Percentiles rank a stretch among this genome's conserved stretches.
Conservation (phyloP, 139 green algal genomes). For the Coelastrella sp. region DNA sequence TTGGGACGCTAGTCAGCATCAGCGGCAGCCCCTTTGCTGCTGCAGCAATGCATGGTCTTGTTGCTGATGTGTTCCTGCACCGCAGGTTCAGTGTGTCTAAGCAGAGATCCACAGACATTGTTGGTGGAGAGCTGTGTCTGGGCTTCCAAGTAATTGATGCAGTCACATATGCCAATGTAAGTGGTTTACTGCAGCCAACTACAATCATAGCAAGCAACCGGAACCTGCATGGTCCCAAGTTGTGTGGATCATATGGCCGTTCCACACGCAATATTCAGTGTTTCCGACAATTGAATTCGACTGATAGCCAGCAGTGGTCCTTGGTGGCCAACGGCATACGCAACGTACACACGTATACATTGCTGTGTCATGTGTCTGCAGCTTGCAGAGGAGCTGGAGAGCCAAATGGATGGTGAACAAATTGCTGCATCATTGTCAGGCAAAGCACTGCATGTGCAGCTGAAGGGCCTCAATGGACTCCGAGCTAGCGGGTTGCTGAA, state of each 20-base stretch:
- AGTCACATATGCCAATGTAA: neutral
- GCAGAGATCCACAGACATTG: conserved; percentile 40
- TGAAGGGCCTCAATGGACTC: conserved; percentile 44
- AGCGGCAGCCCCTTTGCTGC: too few species aligned
- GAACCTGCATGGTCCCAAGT: too few species aligned
- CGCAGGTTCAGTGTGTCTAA: conserved; percentile 32
- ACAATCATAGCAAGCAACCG: too few species aligned
- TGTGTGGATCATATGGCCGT: neutral
- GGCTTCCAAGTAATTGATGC: conserved; percentile 40
- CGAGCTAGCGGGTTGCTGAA: conserved; percentile 15
- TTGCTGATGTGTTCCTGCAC: neutral
- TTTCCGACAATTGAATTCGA: too few species aligned
- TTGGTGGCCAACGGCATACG: too few species aligned
- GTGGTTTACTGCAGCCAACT: neutral
- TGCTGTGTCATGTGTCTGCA: neutral
- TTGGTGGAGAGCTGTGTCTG: conserved; percentile 46
- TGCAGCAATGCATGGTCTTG: neutral
- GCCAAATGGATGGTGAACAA: neutral
- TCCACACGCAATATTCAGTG: too few species aligned
- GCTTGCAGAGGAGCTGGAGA: conserved; percentile 10
- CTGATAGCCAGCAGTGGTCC: neutral
- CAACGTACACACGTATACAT: too few species aligned
- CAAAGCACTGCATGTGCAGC: conserved; percentile 41
- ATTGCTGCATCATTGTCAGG: neutral
- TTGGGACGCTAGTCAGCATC: too few species aligned